Percentiles rank a stretch among this genome's conserved stretches.
Conservation (phyloP, 2,329 filamentous ascomycete genomes). For the Botrytis byssoidea region DNA sequence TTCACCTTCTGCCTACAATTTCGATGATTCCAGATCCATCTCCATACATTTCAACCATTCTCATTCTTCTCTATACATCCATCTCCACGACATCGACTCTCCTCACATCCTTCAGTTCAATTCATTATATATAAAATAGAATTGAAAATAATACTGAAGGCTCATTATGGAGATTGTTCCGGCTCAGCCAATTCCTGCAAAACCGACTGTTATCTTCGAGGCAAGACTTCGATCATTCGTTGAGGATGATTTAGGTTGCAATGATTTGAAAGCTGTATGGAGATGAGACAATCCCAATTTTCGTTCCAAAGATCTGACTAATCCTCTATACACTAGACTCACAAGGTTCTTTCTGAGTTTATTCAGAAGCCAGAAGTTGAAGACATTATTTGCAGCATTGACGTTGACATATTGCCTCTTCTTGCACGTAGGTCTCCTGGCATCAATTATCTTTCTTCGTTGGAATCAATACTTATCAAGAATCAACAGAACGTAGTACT, state of each 20-base stretch:
- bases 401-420: constrained; percentile 4
- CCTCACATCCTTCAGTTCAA: not conserved
- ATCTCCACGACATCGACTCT: not conserved
- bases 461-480: not conserved
- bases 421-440: not conserved
- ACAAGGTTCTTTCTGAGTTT: not conserved
- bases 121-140: not conserved
- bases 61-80: not conserved
- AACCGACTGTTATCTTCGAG: constrained; percentile 7
- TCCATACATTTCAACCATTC: not conserved
- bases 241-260: not conserved
- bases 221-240: not conserved
- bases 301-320: not conserved
- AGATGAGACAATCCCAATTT: not conserved
- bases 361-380: constrained; percentile 3
- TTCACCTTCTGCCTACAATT: not conserved
- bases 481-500: not conserved
- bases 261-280: not conserved
- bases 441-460: not conserved
- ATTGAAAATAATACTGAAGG: not conserved
- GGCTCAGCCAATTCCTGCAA: not conserved
- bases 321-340: not conserved
- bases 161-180: not conserved
- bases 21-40: not conserved
- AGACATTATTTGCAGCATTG: not conserved